Evolutionary conservation across 106 monocot genomes (phyloP).

Genomic region (Allium sativum): DNA sequence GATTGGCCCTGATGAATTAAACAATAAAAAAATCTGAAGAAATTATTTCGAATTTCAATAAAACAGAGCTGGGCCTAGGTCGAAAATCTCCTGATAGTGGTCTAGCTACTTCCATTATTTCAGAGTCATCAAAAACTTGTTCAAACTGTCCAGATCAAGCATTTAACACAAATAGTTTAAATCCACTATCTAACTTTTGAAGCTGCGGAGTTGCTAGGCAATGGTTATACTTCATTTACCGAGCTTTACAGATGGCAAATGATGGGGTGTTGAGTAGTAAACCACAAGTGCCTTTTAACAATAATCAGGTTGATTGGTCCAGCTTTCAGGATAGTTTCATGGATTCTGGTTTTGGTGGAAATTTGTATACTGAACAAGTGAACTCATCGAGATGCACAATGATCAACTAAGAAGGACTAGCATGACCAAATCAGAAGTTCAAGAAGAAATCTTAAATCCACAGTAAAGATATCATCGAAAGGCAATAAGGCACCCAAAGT

Average conservation of each 20-base stretch:
- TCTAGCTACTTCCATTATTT: conserved; percentile 10
- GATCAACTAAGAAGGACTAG: not conserved
- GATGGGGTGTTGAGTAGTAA: conserved; percentile 1
- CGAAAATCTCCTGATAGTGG: not conserved
- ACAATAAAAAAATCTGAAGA: conserved; percentile 5
- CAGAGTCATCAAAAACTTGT: conserved; percentile 31
- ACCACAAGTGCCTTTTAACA: not conserved
- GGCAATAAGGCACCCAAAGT: conserved; percentile 15
- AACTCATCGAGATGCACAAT: not conserved
- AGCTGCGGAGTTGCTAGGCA: conserved; percentile 14
- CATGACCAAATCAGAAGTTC: not conserved
- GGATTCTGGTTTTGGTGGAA: not conserved
- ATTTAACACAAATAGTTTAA: too few relatives aligned
- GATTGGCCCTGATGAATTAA: conserved; percentile 2
- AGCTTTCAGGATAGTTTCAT: too few relatives aligned
- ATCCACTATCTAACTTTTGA: conserved; percentile 20
- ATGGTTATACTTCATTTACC: conserved; percentile 36
- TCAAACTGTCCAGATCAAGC: conserved; percentile 17
- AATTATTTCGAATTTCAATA: conserved; percentile 2
- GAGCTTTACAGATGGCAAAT: conserved; percentile 52
- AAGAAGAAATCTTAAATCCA: conserved; percentile 2
- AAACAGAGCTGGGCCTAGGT: conserved; percentile 6
- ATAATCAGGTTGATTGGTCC: not conserved
- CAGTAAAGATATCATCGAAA: conserved; percentile 13
- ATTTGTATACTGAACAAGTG: not conserved